Evolutionary conservation across 2,329 filamentous ascomycete species (phyloP).

Genomic region (Cordyceps javanica): DNA sequence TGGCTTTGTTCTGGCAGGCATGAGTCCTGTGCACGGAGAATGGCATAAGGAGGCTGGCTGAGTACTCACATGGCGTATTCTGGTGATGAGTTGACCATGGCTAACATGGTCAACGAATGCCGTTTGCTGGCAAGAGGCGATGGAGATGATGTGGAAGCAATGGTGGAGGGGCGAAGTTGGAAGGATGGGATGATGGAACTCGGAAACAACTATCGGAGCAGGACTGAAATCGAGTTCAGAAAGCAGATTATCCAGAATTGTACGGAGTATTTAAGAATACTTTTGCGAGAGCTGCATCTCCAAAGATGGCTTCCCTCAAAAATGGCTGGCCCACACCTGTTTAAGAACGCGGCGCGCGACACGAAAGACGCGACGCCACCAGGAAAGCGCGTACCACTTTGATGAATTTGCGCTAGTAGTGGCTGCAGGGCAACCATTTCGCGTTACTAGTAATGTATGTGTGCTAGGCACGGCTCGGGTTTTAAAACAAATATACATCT

Average conservation of each 20-base stretch:
- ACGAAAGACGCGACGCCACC: slow-evolving; percentile 9
- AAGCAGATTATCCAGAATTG: not conserved
- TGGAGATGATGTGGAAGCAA: not conserved
- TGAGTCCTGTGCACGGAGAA: slow-evolving; percentile 13
- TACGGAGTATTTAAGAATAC: not conserved
- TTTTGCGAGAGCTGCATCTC: not conserved
- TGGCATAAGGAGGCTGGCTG: no score
- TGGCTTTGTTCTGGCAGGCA: slow-evolving; percentile 25
- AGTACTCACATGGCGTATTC: slow-evolving; percentile 24
- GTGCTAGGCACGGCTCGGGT: not conserved
- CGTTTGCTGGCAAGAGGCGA: not conserved
- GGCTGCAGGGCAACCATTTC: not conserved
- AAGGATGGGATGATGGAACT: not conserved
- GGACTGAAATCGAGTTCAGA: not conserved
- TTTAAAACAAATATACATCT: not conserved
- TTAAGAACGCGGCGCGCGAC: slow-evolving; percentile 3
- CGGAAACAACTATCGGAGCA: not conserved
- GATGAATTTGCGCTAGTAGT: not conserved
- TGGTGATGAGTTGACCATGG: slow-evolving; percentile 21
- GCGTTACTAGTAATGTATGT: not conserved
- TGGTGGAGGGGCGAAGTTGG: not conserved
- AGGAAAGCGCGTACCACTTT: slow-evolving; percentile 10
- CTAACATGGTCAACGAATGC: slow-evolving; percentile 15
- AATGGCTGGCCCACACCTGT: not conserved
- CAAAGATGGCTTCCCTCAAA: not conserved